Base-by-base conservation (phyloP, 345 rosid species). In the Erodium maritimum region DNA sequence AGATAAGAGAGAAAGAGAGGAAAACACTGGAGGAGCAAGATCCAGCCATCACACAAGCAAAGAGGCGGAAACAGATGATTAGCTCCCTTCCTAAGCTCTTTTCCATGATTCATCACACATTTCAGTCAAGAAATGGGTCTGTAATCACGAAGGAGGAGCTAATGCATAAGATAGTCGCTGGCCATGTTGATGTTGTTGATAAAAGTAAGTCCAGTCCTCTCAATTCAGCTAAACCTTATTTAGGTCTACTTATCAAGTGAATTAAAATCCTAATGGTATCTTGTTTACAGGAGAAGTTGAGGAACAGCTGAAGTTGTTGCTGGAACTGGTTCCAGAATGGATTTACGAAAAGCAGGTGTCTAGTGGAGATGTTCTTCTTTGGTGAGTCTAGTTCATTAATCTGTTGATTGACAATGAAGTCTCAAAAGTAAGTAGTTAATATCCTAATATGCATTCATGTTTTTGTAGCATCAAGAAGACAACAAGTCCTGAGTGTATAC, bases 281-380 rank as follows among this genome's bases (percentile, higher is more conserved):
- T 29, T 29, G n/a, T 69, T 71, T 45, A 50, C 82, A 87, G 96
- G 70, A 69, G 96, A 87, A 74, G 79, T 86, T 55, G 93, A 87
- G 69, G 97, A 90, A 66, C 97, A 83, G 64, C 71, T 87, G 17
- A 71, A 65, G 25, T 60, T 90, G 74, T 50, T 94, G 76, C 75
- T 68, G 66, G 93, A 90, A 66, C 73, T 87, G 18, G 93, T 81
- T 63, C 99, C 97, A 0, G 90, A 87, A 56, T 87, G 96, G 99
- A 84, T 94, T 4, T 75, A 80, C 8, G 88, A 85, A 76, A 90
- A 85, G 71, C 56, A 29, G 22, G 69, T 87, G n/a, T 77, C 77
- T 29, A 46, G 79, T 45, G 95, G 96, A 17, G 96, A 87, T 65
- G 14, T 71, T 46, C 82, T 94, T 61, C 57, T 87, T 13, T 72